Conservation (phyloP, 2,329 filamentous ascomycete species). For the Neonectria faginata region DNA sequence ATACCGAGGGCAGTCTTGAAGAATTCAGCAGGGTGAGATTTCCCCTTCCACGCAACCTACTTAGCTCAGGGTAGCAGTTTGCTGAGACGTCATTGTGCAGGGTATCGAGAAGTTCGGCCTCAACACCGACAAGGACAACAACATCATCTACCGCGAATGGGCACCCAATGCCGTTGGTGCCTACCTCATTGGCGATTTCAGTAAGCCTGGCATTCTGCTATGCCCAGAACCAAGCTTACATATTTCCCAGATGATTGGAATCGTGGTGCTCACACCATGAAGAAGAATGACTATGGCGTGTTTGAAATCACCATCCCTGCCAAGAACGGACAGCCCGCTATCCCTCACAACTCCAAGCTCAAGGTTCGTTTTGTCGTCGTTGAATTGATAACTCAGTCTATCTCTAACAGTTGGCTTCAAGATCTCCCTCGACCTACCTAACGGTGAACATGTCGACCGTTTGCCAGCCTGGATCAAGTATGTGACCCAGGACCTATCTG, state of each 20-base stretch:
- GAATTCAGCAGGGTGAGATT: slow-evolving; percentile 83
- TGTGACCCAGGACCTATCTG: slow-evolving; percentile 89
- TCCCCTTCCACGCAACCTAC: neutral
- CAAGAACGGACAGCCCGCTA: slow-evolving; percentile 78
- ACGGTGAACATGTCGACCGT: slow-evolving; percentile 84
- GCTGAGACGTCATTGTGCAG: slow-evolving; percentile 56
- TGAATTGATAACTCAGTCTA: no score
- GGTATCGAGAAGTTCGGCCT: slow-evolving; percentile 90
- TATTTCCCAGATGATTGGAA: slow-evolving; percentile 81
- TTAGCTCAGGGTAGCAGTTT: neutral
- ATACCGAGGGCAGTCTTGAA: slow-evolving; percentile 87
- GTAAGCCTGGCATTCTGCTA: slow-evolving; percentile 60
- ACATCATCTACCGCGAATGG: slow-evolving; percentile 95
- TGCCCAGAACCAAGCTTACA: slow-evolving; percentile 43
- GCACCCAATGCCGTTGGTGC: slow-evolving; percentile 89
- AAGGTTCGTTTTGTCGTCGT: slow-evolving; percentile 71
- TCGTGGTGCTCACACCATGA: slow-evolving; percentile 85
- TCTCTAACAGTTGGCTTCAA: slow-evolving; percentile 50
- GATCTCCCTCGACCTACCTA: slow-evolving; percentile 86
- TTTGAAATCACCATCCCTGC: slow-evolving; percentile 86
- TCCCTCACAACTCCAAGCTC: slow-evolving; percentile 93
- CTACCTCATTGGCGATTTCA: slow-evolving; percentile 94
- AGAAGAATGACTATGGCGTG: slow-evolving; percentile 84
- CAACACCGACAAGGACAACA: slow-evolving; percentile 82
- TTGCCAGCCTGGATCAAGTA: slow-evolving; percentile 97